These are phyloP conservation scores for Fonsecaea monophora DNA, from an alignment of 2,329 filamentous ascomycete species.

Conservation along the genomic window DNA sequence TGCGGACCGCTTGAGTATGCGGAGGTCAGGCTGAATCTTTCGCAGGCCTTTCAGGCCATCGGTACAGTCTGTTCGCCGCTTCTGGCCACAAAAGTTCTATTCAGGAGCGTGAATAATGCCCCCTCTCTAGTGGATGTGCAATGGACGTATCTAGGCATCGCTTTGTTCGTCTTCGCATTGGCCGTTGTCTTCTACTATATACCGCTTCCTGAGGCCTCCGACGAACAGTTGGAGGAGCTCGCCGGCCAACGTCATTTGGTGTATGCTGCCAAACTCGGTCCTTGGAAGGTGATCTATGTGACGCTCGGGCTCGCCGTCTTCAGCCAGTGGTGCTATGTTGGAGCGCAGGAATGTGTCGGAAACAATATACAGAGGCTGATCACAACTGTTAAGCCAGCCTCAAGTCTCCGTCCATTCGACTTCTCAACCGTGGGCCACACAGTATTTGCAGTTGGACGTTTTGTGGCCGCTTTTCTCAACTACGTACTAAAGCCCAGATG, in stretches of 20 bases:
- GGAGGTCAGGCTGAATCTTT: conserved; percentile 66
- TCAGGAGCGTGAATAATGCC: conserved; percentile 57
- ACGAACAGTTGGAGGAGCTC: conserved; percentile 64
- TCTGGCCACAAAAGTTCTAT: conserved; percentile 65
- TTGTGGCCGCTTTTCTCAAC: conserved; percentile 60
- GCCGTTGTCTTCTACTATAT: conserved; percentile 67
- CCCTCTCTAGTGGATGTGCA: conserved; percentile 65
- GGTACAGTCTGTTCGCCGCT: conserved; percentile 66
- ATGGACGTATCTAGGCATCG: conserved; percentile 70
- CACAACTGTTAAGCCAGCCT: conserved; percentile 43
- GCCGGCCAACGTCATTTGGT: conserved; percentile 59
- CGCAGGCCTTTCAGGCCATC: conserved; percentile 67
- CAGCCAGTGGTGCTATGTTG: conserved; percentile 66
- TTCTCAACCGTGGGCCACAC: conserved; percentile 63
- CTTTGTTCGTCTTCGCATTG: conserved; percentile 65
- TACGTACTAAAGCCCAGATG: conserved; percentile 64
- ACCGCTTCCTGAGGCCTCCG: conserved; percentile 67
- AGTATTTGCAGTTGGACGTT: conserved; percentile 65
- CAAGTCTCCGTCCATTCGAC: conserved; percentile 47
- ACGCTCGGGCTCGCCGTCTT: conserved; percentile 62
- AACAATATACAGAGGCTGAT: conserved; percentile 57
- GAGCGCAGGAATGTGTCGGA: conserved; percentile 64
- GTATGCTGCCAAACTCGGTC: conserved; percentile 54
- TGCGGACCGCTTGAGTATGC: conserved; percentile 67
- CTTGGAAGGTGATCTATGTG: conserved; percentile 61